A percentile compares a stretch with the other conserved stretches of the same genome.
phyloP scores from a whole-genome alignment of 2,329 filamentous ascomycete genomes.

The Nemania diffusa region DNA sequence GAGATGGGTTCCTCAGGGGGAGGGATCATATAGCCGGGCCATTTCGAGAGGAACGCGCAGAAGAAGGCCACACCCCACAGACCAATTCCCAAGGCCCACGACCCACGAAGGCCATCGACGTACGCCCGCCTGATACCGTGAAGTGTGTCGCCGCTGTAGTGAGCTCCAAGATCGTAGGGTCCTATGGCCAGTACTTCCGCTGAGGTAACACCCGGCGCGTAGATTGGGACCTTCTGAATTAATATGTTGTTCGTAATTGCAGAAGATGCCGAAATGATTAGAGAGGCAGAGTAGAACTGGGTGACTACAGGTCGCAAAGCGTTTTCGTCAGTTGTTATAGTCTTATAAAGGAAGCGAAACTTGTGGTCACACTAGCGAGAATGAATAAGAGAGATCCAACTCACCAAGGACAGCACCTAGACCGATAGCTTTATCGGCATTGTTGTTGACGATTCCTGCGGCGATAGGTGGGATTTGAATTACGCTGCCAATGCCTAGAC shows the following conservation, averaged over 20 bases:
- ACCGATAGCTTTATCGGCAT: constrained; percentile 31
- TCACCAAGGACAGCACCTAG: constrained; percentile 25
- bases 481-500: constrained; percentile 53
- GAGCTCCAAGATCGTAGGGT: constrained; percentile 18
- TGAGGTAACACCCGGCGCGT: constrained; percentile 12
- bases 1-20: constrained; percentile 1
- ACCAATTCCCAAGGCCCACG: constrained; percentile 28
- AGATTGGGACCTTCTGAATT: constrained; percentile 18
- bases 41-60: constrained; percentile 29
- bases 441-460: constrained; percentile 19
- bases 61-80: constrained; percentile 30
- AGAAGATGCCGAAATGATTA: constrained; percentile 18
- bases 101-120: constrained; percentile 24
- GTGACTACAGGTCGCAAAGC: constrained; percentile 21
- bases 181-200: constrained; percentile 24
- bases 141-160: constrained; percentile 26
- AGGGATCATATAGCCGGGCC: constrained; percentile 26
- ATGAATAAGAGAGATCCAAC: background rate
- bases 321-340: background rate
- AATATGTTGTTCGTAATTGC: constrained; percentile 32
- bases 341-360: background rate
- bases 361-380: background rate
- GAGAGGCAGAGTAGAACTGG: constrained; percentile 28
- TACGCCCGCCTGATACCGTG: constrained; percentile 27
- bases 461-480: constrained; percentile 52